Conservation (phyloP, 805 yeast genomes). For the Suhomyces vadensis region DNA sequence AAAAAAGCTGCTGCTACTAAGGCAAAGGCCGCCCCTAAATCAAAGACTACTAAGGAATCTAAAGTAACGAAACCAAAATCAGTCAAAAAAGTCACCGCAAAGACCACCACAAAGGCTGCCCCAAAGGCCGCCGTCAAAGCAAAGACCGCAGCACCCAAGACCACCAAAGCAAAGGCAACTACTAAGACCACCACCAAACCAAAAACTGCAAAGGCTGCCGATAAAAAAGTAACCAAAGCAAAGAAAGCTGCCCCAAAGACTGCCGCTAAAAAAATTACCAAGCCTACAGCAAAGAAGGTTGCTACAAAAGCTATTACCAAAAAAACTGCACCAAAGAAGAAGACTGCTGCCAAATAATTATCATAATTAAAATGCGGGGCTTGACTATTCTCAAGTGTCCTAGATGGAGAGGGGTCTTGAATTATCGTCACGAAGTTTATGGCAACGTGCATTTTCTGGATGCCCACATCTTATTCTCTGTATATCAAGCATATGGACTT, state of each 20-base stretch:
- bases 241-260: conserved; percentile 14
- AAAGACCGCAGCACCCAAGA: conserved; percentile 22
- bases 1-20: conserved; percentile 13
- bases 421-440: not conserved
- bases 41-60: conserved; percentile 13
- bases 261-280: conserved; percentile 14
- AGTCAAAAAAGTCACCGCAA: conserved; percentile 15
- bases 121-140: conserved; percentile 17
- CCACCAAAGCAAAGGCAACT: conserved; percentile 12
- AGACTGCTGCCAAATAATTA: conserved; percentile 4
- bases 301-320: conserved; percentile 15
- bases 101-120: conserved; percentile 21
- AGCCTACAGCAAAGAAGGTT: conserved; percentile 14
- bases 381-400: not conserved
- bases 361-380: not conserved
- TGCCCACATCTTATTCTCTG: not conserved
- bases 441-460: not conserved
- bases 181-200: conserved; percentile 14
- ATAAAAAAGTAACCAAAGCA: conserved; percentile 17
- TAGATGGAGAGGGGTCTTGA: not conserved
- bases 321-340: conserved; percentile 10
- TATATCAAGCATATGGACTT: not conserved
- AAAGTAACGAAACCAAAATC: conserved; percentile 11
- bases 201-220: conserved; percentile 25
- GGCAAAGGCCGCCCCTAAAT: conserved; percentile 9